Evolutionary conservation across 2,329 filamentous ascomycete species (phyloP), one percentile per base, ranked within the genome.

Genomic region (Zymoseptoria tritici): DNA sequence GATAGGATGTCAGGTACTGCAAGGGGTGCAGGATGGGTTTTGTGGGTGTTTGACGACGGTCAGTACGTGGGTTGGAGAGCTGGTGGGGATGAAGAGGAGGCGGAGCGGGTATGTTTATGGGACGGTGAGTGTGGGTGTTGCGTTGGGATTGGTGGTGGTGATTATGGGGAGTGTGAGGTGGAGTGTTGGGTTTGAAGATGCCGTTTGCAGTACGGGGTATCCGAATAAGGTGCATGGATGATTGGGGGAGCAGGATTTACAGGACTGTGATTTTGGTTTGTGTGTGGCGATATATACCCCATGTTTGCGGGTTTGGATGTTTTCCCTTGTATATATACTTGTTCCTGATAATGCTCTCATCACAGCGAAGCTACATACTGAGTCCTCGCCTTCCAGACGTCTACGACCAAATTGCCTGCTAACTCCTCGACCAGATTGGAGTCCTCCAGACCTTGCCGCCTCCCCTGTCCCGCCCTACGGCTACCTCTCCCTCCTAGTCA

Each of bases 131-230:
- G 81, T 92, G 2, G 70, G 78, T 0, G 77, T 78, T 0, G 84
- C 81, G 2, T 69, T 91, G 59, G 79, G 77, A 9, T 65, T 87
- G 9, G 73, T 89, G 79, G 79, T 91, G 22, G 78, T 84, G 0
- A 81, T 92, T 19, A 90, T 93, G 85, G 90, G 90, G 0, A 85
- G 86, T 60, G 74, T 93, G 69, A 76, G 82, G 61, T 95, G 90
- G 90, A 86, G 80, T 21, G 68, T 78, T 5, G 78, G 78, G 1
- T 80, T 72, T 71, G 62, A 59, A 9, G 58, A 61, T 19, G 66
- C 72, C 22, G 70, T 68, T 24, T 79, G 77, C 66, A 65, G 67
- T 56, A 73, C 69, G 11, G 69, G 71, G 54, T 72, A 72, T 59
- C 60, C 68, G 36, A 60, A 61, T 31, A 70, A 70, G 56, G 63